Percentiles rank a stretch among this genome's conserved stretches.
Evolutionary conservation across 2,329 filamentous ascomycete genomes (phyloP).

Genomic region (Waltergamsia citrina): DNA sequence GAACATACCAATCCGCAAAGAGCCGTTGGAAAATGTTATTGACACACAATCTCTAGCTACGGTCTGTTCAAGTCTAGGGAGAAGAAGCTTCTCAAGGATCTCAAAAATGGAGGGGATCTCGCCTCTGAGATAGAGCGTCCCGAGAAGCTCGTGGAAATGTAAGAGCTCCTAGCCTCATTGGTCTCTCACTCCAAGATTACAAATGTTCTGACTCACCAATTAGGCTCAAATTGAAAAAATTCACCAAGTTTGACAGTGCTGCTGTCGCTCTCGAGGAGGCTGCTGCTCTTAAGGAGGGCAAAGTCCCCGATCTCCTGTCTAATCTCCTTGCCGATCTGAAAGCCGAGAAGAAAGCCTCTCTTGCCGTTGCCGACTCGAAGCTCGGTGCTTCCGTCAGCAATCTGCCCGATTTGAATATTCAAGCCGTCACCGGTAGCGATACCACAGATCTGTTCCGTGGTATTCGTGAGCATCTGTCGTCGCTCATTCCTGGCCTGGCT

Average conservation of each 20-base stretch:
- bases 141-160: slow-evolving; percentile 81
- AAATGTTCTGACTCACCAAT: too few species aligned
- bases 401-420: slow-evolving; percentile 78
- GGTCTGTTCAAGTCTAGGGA: slow-evolving; percentile 97
- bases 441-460: slow-evolving; percentile 81
- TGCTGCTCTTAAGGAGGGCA: slow-evolving; percentile 80
- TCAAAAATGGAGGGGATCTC: too few species aligned
- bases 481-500: slow-evolving; percentile 80
- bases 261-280: slow-evolving; percentile 85
- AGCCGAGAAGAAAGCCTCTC: slow-evolving; percentile 92
- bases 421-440: slow-evolving; percentile 56
- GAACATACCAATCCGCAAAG: slow-evolving; percentile 16
- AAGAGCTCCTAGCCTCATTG: slow-evolving; percentile 32
- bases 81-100: slow-evolving; percentile 92
- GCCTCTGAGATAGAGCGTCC: slow-evolving; percentile 65
- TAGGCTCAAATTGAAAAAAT: slow-evolving; percentile 91
- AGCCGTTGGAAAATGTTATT: neutral
- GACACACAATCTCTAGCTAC: slow-evolving; percentile 54
- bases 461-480: slow-evolving; percentile 82
- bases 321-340: slow-evolving; percentile 82
- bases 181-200: too few species aligned
- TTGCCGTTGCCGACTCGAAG: slow-evolving; percentile 90
- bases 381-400: slow-evolving; percentile 88
- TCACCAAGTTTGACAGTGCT: slow-evolving; percentile 94
- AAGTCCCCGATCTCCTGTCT: slow-evolving; percentile 81